Evolutionary conservation across 305 asterid genomes (phyloP).

Genomic region (Stenogyne calaminthoides): DNA sequence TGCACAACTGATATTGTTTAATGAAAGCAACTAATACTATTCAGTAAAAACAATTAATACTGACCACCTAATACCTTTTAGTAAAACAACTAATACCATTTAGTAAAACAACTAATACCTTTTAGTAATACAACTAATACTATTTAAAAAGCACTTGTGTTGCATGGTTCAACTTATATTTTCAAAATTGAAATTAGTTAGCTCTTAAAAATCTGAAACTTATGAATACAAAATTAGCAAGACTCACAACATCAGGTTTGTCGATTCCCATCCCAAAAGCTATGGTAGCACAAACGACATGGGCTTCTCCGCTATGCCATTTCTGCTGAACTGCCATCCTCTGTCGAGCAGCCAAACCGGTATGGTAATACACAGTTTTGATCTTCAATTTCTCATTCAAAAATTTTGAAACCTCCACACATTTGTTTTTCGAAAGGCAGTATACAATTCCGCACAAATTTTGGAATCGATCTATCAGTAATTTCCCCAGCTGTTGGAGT

Average conservation of each 20-base stretch:
- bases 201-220: conserved; percentile 2
- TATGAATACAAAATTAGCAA: conserved; percentile 5
- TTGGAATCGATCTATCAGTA: conserved; percentile 66
- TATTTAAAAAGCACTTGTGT: no score
- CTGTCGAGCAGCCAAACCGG: conserved; percentile 89
- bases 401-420: conserved; percentile 76
- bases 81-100: no score
- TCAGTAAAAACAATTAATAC: no score
- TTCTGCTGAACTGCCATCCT: conserved; percentile 82
- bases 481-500: conserved; percentile 78
- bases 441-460: conserved; percentile 81
- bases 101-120: no score
- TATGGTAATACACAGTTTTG: conserved; percentile 81
- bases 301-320: conserved; percentile 89
- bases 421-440: conserved; percentile 93
- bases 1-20: no score
- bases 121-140: no score
- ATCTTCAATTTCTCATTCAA: conserved; percentile 76
- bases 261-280: conserved; percentile 99
- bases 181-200: background rate
- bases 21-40: no score
- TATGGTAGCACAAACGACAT: conserved; percentile 93
- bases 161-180: background rate
- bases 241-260: conserved; percentile 96
- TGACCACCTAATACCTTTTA: no score